These are phyloP conservation scores for Talaromyces wortmannii DNA, from an alignment of 495 filamentous ascomycete species.

Conservation along the genomic window DNA sequence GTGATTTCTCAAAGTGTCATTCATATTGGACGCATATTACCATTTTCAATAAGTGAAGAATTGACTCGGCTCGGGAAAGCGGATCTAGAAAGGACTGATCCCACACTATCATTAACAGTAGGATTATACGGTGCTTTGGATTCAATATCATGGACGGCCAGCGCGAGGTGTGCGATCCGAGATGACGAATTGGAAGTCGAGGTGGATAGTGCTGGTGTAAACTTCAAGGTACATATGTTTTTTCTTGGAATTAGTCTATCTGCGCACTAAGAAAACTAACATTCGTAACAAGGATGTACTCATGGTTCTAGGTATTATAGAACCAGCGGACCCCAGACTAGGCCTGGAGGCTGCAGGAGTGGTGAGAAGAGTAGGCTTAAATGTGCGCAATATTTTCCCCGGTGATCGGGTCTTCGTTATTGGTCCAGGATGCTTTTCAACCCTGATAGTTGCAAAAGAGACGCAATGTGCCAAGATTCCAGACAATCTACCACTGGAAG, in stretches of 20 bases:
- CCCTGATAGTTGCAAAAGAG: constrained; percentile 6
- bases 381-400: constrained; percentile 11
- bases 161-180: constrained; percentile 4
- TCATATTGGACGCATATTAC: too few species aligned
- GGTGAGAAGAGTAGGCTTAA: too few species aligned
- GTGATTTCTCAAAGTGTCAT: too few species aligned
- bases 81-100: constrained; percentile 15
- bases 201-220: constrained; percentile 26
- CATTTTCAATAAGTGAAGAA: too few species aligned
- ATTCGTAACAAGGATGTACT: too few species aligned
- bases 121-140: too few species aligned
- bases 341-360: too few species aligned
- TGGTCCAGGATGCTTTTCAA: constrained; percentile 20
- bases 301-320: too few species aligned
- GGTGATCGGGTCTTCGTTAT: constrained; percentile 38
- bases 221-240: neutral
- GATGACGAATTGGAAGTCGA: constrained; percentile 21
- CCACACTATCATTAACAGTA: too few species aligned
- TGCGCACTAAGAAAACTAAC: too few species aligned
- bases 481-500: neutral
- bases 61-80: too few species aligned
- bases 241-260: constrained; percentile 24
- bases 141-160: neutral
- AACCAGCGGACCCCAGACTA: too few species aligned
- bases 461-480: neutral